Evolutionary conservation across 208 protist species (phyloP).

Genomic region (Wallacemonas sp.): DNA sequence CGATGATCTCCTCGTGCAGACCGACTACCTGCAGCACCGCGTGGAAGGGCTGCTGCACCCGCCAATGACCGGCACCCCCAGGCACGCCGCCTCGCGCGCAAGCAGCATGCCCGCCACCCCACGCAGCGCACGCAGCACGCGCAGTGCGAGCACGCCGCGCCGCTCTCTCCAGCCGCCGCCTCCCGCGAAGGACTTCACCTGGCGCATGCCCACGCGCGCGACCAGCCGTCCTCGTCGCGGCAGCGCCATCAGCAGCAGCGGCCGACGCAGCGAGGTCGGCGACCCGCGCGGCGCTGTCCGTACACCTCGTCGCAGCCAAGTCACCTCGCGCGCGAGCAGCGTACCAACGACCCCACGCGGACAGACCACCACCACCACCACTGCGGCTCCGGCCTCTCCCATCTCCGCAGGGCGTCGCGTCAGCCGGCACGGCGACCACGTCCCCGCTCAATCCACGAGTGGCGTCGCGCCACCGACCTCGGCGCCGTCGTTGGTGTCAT

Average conservation of each 20-base stretch:
- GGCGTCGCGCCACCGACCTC: no score
- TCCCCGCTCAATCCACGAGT: no score
- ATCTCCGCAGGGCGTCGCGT: no score
- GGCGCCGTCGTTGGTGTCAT: no score
- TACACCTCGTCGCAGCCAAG: not conserved
- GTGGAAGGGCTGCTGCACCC: conserved; percentile 19
- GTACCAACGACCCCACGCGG: not conserved
- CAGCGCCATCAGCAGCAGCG: not conserved
- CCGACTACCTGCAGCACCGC: conserved; percentile 23
- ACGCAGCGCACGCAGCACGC: conserved; percentile 4
- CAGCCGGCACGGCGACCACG: no score
- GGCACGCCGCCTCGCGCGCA: not conserved
- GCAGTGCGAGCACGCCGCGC: not conserved
- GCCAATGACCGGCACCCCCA: not conserved
- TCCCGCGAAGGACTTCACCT: conserved; percentile 16
- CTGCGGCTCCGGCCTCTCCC: no score
- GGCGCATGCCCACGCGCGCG: conserved; percentile 10
- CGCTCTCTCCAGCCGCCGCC: conserved; percentile 7
- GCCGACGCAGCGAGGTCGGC: no score
- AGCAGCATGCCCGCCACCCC: conserved; percentile 8
- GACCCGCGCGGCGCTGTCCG: not conserved
- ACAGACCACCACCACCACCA: not conserved
- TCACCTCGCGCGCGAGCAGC: not conserved
- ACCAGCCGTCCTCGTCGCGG: conserved; percentile 3
- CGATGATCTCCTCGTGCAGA: conserved; percentile 22